Conservation (phyloP, 2,329 filamentous ascomycete genomes). For the Talaromyces albobiverticillius region DNA sequence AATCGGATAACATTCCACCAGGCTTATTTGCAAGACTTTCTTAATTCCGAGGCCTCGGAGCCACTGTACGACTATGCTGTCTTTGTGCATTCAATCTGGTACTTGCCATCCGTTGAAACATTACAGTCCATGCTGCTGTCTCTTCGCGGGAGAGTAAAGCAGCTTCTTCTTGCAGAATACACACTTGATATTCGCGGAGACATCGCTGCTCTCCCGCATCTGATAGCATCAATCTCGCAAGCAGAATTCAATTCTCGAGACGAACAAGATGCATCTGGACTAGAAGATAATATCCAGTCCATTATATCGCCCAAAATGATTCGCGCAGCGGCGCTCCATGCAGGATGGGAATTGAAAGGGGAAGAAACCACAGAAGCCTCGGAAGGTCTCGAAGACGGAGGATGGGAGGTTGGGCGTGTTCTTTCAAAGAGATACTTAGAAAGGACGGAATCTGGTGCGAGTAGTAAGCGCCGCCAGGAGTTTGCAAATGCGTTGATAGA, state of each 20-base stretch:
- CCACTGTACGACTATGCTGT: not conserved
- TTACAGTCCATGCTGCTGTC: not conserved
- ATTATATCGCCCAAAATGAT: not conserved
- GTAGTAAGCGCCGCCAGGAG: not conserved
- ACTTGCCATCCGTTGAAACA: not conserved
- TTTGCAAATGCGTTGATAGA: constrained; percentile 7
- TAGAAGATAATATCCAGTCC: constrained; percentile 3
- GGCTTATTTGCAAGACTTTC: not conserved
- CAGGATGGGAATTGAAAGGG: constrained; percentile 1
- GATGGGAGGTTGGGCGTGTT: not conserved
- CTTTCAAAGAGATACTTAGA: constrained; percentile 6
- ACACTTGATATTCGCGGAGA: not conserved
- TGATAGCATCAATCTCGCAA: constrained; percentile 3
- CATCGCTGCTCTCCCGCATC: not conserved
- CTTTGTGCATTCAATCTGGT: constrained; percentile 2
- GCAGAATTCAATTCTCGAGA: not conserved
- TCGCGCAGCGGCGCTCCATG: not conserved
- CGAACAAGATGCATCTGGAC: not conserved
- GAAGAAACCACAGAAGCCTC: not conserved
- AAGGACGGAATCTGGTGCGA: not conserved
- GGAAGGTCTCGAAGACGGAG: not conserved
- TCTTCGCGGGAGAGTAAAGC: not conserved
- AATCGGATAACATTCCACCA: constrained; percentile 2
- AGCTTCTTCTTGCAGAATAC: constrained; percentile 3
- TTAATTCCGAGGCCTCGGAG: not conserved